Percentiles rank a stretch among this genome's conserved stretches.
phyloP scores from a whole-genome alignment of 1,139 yeast genomes.

The Yamadazyma sp. region DNA sequence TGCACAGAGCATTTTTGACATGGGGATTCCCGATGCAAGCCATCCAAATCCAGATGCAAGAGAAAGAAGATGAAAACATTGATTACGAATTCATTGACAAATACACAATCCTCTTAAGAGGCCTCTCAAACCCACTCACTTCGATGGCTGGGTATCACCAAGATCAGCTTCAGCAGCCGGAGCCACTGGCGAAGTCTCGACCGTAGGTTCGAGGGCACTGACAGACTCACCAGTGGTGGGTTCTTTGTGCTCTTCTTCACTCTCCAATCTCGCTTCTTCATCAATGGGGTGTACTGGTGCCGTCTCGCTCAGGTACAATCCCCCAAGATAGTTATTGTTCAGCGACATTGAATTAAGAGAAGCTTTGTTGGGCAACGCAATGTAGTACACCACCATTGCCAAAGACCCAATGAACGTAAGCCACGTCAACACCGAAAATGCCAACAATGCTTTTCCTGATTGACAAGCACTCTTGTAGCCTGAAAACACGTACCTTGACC shows the following conservation, averaged over 20 bases:
- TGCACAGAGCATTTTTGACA: no score
- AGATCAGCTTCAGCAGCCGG: not conserved
- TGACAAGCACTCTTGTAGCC: constrained; percentile 17
- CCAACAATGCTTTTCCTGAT: constrained; percentile 28
- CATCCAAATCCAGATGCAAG: no score
- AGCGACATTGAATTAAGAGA: not conserved
- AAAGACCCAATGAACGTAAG: constrained; percentile 24
- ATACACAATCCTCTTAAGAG: no score
- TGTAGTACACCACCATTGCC: constrained; percentile 20
- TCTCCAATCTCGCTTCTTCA: constrained; percentile 3
- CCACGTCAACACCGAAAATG: constrained; percentile 32
- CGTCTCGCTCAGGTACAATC: constrained; percentile 3
- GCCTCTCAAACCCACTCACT: no score
- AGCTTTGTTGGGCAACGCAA: constrained; percentile 21
- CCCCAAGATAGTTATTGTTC: constrained; percentile 4
- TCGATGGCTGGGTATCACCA: no score
- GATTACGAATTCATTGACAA: no score
- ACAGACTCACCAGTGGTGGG: not conserved
- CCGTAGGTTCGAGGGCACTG: not conserved
- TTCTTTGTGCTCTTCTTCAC: constrained; percentile 4
- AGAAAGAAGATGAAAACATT: no score
- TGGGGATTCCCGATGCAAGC: no score
- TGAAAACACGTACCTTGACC: not conserved
- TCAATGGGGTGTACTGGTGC: not conserved
- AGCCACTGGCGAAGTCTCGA: not conserved